These are phyloP conservation scores for Tulasnella sp. DNA, from an alignment of 768 basidiomycete species.

Conservation along the genomic window DNA sequence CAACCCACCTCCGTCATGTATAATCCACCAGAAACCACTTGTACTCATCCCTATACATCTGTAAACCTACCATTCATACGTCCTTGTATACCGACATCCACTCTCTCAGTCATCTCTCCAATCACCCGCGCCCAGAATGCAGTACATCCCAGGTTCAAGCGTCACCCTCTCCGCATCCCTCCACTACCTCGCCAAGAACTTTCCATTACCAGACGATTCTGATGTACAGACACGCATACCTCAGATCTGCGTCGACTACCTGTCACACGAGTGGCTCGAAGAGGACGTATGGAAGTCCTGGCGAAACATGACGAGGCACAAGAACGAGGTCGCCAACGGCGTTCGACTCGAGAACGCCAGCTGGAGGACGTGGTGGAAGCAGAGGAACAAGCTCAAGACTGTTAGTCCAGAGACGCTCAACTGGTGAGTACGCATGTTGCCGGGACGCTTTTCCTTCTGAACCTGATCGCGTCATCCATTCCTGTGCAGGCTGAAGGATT, in stretches of 20 bases:
- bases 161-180: slow-evolving; percentile 17
- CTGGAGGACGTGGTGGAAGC: slow-evolving; percentile 99
- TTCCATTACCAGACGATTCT: slow-evolving; percentile 56
- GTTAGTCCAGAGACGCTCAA: slow-evolving; percentile 95
- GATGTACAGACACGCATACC: slow-evolving; percentile 65
- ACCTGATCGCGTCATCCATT: background rate
- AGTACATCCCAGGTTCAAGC: slow-evolving; percentile 20
- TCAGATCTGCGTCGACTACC: slow-evolving; percentile 93
- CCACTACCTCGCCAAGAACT: slow-evolving; percentile 5
- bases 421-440: slow-evolving; percentile 48
- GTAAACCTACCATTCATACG: too few relatives aligned
- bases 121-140: slow-evolving; percentile 40
- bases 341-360: slow-evolving; percentile 92
- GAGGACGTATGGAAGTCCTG: slow-evolving; percentile 99
- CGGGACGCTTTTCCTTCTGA: background rate
- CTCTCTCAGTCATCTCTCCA: slow-evolving; percentile 42
- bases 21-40: too few relatives aligned
- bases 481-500: slow-evolving; percentile 83
- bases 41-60: too few relatives aligned
- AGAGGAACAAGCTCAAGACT: slow-evolving; percentile 90
- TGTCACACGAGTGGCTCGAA: slow-evolving; percentile 94
- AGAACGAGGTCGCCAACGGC: slow-evolving; percentile 96
- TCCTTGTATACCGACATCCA: slow-evolving; percentile 34
- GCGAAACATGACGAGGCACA: slow-evolving; percentile 96
- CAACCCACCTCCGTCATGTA: too few relatives aligned